These are phyloP conservation scores for Backusella tuberculispora DNA, from an alignment of 192 early-diverging fungal genomes.

Conservation along the genomic window DNA sequence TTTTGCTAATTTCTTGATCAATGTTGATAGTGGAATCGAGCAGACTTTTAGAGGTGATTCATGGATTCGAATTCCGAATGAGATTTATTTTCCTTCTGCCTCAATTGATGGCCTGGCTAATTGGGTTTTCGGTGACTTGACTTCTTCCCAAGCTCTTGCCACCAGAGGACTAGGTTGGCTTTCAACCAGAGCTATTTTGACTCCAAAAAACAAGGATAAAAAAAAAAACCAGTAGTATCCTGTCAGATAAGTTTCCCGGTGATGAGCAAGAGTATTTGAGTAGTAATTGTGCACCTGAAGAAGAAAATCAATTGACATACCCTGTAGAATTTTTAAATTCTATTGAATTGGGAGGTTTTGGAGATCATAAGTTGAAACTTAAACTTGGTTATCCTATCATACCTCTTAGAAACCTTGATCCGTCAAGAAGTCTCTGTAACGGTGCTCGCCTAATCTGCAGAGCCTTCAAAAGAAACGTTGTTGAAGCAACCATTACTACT, in stretches of 20 bases:
- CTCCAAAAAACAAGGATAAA: background rate
- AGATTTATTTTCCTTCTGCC: background rate
- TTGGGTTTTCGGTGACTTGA: too few relatives aligned
- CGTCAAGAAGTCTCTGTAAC: conserved; percentile 27
- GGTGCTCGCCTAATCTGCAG: conserved; percentile 28
- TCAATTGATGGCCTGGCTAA: background rate
- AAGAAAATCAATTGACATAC: background rate
- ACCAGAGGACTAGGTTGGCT: too few relatives aligned
- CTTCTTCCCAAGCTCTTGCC: too few relatives aligned
- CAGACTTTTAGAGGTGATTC: background rate
- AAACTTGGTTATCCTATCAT: background rate
- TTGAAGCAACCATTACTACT: background rate
- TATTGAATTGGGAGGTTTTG: conserved; percentile 17
- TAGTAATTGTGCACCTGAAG: background rate
- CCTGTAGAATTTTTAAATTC: conserved; percentile 12
- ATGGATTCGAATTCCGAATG: background rate
- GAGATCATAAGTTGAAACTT: conserved; percentile 23
- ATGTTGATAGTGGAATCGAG: background rate
- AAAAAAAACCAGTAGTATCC: background rate
- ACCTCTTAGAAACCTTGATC: conserved; percentile 30
- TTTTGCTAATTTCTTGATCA: background rate
- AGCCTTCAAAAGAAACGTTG: background rate
- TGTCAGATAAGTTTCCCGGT: background rate
- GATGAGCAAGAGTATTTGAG: background rate
- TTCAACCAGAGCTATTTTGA: background rate